phyloP scores from a whole-genome alignment of 495 filamentous ascomycete species.

The Penicillium tannophilum region DNA sequence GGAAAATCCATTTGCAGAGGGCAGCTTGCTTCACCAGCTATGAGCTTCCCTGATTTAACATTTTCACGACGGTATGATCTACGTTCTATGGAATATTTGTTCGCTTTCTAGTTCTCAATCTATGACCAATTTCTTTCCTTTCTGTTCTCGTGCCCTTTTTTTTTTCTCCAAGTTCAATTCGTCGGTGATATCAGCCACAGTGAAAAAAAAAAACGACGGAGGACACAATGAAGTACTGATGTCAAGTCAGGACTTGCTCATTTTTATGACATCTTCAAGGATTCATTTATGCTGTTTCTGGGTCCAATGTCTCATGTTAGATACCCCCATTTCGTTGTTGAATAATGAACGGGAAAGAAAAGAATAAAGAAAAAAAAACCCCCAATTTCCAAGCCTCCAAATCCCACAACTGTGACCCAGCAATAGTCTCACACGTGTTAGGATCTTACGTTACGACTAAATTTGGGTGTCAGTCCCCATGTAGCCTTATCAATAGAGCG shows the following conservation, averaged over 20 bases:
- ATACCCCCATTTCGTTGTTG: background rate
- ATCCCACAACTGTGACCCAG: background rate
- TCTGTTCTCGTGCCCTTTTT: background rate
- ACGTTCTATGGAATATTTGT: background rate
- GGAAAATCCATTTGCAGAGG: conserved; percentile 53
- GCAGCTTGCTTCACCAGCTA: conserved; percentile 52
- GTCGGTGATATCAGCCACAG: background rate
- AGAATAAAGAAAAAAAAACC: too few relatives aligned
- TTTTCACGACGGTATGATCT: conserved; percentile 1
- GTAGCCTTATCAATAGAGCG: background rate
- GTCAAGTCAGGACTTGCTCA: background rate
- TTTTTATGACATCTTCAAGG: background rate
- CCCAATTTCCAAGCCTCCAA: background rate
- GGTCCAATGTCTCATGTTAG: background rate
- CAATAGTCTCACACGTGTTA: too few relatives aligned
- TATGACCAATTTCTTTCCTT: background rate
- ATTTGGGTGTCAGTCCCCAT: too few relatives aligned
- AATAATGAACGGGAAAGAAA: too few relatives aligned
- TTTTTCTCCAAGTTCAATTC: background rate
- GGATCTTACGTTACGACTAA: too few relatives aligned
- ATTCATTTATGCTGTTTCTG: background rate
- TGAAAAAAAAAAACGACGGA: background rate
- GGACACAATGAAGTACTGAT: background rate
- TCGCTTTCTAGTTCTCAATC: background rate
- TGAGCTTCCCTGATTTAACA: conserved; percentile 26